Base-by-base conservation (phyloP, 306 rosid species). In the Parietaria judaica region DNA sequence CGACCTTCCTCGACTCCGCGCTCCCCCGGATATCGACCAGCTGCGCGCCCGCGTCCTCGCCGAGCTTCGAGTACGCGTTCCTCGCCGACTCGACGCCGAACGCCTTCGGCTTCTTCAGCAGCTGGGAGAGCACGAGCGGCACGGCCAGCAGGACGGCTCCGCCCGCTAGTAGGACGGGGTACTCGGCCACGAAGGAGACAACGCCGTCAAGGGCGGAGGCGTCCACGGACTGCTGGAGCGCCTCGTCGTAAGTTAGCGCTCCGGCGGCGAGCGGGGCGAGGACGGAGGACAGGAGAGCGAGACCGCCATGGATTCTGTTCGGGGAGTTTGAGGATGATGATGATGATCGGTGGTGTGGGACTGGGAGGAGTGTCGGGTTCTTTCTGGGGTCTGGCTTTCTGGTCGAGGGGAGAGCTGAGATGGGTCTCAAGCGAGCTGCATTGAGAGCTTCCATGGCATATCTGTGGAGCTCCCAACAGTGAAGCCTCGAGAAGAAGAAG, bases 371-470 rank as follows among this genome's bases (percentile, higher is more conserved):
- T 49, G 84, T 53, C 56, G 84, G 51, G 59, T 72, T n/a, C 72
- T 76, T 88, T 71, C 77, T 80, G 71, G 83, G 83, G 49, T 81
- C 74, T 70, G 71, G 81, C 67, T 68, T 82, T 70, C 70, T 83
- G 41, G 84, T 89, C 61, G 79, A 70, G 60, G 86, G 87, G 11
- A 88, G 81, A 62, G 97, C 84, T 56, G 97, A 86, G 64, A 88
- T 70, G 58, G 99, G 94, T 76, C 78, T 86, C 64, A 86, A 84
- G 51, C 81, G 67, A 69, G 81, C 81, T 60, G 87, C 94, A 84
- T 88, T 88, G 80, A 94, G 90, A 83, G 97, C 87, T 81, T 88
- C 97, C 99, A 94, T 94, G 66, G 95, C 88, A 80, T 91, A 85
- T 71, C 67, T 82, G 65, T 65, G 54, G 46, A 45, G 36, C 34